phyloP scores from a whole-genome alignment of 257 asterid genomes.

The Craterostigma plantagineum region DNA sequence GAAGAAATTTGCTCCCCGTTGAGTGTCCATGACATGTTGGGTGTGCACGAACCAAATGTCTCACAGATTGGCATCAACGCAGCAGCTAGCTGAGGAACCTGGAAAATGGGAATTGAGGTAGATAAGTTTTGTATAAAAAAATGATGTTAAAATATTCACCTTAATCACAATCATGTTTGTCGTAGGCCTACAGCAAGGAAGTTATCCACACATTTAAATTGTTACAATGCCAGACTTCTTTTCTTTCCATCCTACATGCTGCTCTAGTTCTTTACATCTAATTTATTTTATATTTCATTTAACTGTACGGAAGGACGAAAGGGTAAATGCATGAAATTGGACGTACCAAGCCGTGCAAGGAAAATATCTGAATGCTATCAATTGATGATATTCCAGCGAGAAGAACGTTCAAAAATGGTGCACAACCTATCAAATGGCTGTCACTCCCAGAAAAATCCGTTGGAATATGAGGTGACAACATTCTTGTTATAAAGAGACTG shows the following conservation, averaged over 20 bases:
- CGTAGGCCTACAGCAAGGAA: no score
- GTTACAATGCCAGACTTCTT: no score
- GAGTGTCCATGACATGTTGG: conserved; percentile 62
- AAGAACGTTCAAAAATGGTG: conserved; percentile 75
- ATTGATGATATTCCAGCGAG: conserved; percentile 68
- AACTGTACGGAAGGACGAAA: conserved; percentile 2
- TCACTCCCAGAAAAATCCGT: conserved; percentile 55
- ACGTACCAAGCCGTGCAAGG: conserved; percentile 95
- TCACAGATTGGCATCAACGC: conserved; percentile 95
- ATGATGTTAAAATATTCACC: no score
- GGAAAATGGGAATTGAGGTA: conserved; percentile 11
- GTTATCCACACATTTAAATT: no score
- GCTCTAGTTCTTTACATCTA: no score
- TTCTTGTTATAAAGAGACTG: conserved; percentile 46
- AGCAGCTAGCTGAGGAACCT: conserved; percentile 97
- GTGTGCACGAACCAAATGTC: conserved; percentile 83
- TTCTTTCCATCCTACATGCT: no score
- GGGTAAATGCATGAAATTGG: conserved; percentile 15
- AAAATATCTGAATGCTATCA: conserved; percentile 67
- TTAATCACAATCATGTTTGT: no score
- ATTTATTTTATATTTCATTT: no score
- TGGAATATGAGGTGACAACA: conserved; percentile 78
- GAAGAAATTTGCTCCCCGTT: conserved; percentile 63
- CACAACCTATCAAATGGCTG: conserved; percentile 68
- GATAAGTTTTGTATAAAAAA: conserved; percentile 10